Evolutionary conservation across 2,329 filamentous ascomycete species (phyloP), one percentile per base, ranked within the genome.

Genomic region (Parastagonospora nodorum): DNA sequence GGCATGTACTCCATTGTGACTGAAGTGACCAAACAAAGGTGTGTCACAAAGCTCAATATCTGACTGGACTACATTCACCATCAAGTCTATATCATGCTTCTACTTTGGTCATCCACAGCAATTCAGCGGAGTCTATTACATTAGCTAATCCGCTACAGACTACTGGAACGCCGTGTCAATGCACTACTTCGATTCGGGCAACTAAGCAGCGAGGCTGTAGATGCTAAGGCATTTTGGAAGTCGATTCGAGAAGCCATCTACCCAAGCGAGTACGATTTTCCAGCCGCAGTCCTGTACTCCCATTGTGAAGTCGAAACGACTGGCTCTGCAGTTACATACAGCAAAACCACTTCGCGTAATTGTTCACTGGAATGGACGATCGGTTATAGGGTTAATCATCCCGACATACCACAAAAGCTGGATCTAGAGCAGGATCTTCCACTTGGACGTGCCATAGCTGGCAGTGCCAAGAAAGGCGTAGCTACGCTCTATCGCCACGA

Each of bases 21-120:
- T 4, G 56, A 59, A 37, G 48, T 59, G 19, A 59, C 56, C n/a
- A 55, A 57, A 33, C 51, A 57, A n/a, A 57, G 52, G 54, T 54
- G 37, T 9, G 33, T 12, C 7, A 2, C 19, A 24, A 24, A 24
- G 19, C 5, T 24, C 19, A 24, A 5, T 24, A 3, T 24, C 19
- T 24, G 19, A 5, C 19, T 24, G 3, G 19, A 24, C 19, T 24
- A 5, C 19, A 5, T 24, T 5, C 19, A 24, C 3, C 3, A 24
- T 24, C 19, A 24, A 24, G 19, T 24, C 19, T 24, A 3, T 24
- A 3, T 24, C 19, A 24, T 24, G 19, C 19, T 24, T 24, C 19
- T 24, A 24, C 19, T 24, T 24, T 3, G 3, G 19, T 24, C 19
- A 5, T 3, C 19, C 19, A 24, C 3, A 24, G 19, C 5, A 24